phyloP scores from a whole-genome alignment of 768 basidiomycete species.

The Sarcodon aspratus region DNA sequence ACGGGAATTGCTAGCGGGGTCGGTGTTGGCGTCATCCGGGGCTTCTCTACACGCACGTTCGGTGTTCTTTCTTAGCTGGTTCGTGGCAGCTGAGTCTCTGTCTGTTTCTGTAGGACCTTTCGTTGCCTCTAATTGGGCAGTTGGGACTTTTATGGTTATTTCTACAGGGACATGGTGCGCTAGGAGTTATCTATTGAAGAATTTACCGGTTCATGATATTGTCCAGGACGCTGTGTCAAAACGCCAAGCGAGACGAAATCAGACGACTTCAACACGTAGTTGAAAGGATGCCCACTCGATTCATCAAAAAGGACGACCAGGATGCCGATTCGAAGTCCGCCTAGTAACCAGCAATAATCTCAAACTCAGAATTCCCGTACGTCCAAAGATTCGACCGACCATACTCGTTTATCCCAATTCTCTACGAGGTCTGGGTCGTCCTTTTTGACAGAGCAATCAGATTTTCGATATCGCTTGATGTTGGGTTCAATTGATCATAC shows the following conservation, averaged over 20 bases:
- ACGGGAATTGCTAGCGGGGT: slow-evolving; percentile 72
- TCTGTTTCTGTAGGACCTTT: slow-evolving; percentile 34
- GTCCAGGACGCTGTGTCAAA: slow-evolving; percentile 54
- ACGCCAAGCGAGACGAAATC: slow-evolving; percentile 40
- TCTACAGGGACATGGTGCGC: slow-evolving; percentile 63
- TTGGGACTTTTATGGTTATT: slow-evolving; percentile 59
- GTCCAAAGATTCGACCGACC: slow-evolving; percentile 28
- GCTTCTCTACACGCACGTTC: slow-evolving; percentile 8
- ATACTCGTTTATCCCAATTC: slow-evolving; percentile 62
- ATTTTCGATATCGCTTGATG: neutral
- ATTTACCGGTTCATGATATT: neutral
- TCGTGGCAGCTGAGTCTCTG: neutral
- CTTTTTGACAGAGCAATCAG: slow-evolving; percentile 17
- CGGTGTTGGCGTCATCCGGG: slow-evolving; percentile 67
- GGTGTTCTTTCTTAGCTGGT: neutral
- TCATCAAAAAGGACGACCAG: slow-evolving; percentile 29
- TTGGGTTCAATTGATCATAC: slow-evolving; percentile 16
- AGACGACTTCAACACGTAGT: slow-evolving; percentile 42
- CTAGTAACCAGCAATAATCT: neutral
- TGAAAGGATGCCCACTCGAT: slow-evolving; percentile 47
- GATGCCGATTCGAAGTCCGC: neutral
- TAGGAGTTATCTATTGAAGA: neutral
- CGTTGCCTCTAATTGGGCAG: slow-evolving; percentile 69
- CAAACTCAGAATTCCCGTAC: too few relatives aligned
- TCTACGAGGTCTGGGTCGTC: slow-evolving; percentile 62